phyloP scores from a whole-genome alignment of 192 early-diverging fungal genomes.

The Backusella psychrophila region DNA sequence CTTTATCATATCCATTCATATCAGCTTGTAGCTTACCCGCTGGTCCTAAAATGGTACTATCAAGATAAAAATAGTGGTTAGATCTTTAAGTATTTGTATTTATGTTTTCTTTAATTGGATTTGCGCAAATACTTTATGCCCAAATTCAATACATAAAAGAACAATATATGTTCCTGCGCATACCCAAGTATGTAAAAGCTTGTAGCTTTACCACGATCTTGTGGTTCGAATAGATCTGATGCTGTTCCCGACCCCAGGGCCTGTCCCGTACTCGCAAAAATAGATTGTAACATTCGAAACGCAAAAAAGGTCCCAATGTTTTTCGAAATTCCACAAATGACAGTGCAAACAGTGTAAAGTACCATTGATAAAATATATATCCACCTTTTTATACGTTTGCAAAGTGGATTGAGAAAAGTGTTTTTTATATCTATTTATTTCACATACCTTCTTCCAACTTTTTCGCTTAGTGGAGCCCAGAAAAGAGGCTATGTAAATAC shows the following conservation, averaged over 20 bases:
- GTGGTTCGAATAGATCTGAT: conserved; percentile 32
- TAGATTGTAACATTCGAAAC: conserved; percentile 33
- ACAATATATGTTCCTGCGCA: neutral
- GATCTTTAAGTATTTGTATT: neutral
- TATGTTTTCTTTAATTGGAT: neutral
- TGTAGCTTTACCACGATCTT: conserved; percentile 33
- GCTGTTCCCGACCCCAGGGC: conserved; percentile 33
- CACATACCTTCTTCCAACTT: conserved; percentile 24
- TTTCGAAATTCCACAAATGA: conserved; percentile 25
- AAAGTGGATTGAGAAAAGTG: neutral
- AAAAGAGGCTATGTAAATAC: conserved; percentile 17
- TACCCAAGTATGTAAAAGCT: conserved; percentile 27
- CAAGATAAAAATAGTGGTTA: neutral
- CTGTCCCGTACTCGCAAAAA: conserved; percentile 26
- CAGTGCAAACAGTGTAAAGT: conserved; percentile 25
- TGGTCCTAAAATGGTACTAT: conserved; percentile 36
- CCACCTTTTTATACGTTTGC: conserved; percentile 2
- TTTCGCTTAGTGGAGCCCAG: conserved; percentile 28
- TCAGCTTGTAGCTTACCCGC: neutral
- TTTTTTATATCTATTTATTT: neutral
- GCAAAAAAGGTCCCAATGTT: conserved; percentile 33
- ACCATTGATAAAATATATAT: conserved; percentile 31
- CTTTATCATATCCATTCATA: too few species aligned
- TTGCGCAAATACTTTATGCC: neutral
- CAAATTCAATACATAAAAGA: neutral